A percentile compares a stretch with the other conserved stretches of the same genome.
Conservation (phyloP, 164 flowering plant species). For the Vitis riparia region DNA sequence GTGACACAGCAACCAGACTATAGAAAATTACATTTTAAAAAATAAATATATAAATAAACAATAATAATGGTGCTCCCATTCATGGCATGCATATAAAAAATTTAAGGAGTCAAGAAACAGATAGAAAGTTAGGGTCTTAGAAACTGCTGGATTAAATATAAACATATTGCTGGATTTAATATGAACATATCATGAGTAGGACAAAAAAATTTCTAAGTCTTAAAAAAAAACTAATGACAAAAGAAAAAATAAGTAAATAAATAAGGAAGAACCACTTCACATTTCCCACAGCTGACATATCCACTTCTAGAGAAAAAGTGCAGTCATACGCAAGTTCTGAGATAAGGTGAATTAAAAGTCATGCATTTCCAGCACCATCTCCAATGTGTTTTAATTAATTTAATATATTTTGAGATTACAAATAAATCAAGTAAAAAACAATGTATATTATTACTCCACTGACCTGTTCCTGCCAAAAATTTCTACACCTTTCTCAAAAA, state of each 20-base stretch:
- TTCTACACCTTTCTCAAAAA: constrained; percentile 84
- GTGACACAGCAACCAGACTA: too few relatives aligned
- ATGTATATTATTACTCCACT: constrained; percentile 19
- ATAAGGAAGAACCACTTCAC: not conserved
- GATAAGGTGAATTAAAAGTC: not conserved
- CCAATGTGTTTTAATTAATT: not conserved
- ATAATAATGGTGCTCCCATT: not conserved
- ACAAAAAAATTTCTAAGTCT: too few relatives aligned
- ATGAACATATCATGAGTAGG: not conserved
- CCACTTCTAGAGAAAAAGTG: not conserved
- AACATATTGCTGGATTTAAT: not conserved
- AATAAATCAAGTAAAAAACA: not conserved
- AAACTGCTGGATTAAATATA: not conserved
- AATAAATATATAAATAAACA: too few relatives aligned
- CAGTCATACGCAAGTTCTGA: not conserved
- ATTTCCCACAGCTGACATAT: not conserved
- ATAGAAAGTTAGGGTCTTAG: not conserved
- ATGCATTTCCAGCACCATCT: not conserved
- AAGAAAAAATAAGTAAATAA: not conserved
- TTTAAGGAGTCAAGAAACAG: not conserved
- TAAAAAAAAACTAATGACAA: too few relatives aligned
- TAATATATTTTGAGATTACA: not conserved
- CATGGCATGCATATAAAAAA: not conserved
- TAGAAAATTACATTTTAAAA: too few relatives aligned
- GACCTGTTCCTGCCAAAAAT: constrained; percentile 96